A percentile compares a stretch with the other conserved stretches of the same genome.
These are phyloP conservation scores for Coccomyxa sp. DNA, from an alignment of 139 green algal genomes.

Conservation along the genomic window DNA sequence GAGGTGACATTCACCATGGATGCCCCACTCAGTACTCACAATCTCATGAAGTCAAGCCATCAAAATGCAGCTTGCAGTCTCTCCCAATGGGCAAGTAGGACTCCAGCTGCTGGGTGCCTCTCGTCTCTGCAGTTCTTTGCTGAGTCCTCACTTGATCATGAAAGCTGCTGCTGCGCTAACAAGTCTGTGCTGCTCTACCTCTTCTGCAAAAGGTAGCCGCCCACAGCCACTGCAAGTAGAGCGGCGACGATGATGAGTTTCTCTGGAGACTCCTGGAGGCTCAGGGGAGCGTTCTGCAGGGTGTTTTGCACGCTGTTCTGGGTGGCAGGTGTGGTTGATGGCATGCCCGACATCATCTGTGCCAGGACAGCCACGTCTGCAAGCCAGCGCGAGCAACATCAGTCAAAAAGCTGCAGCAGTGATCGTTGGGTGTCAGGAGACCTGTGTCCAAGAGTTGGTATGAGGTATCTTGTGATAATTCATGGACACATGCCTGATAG, in stretches of 20 bases:
- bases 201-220: background rate
- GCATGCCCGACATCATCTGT: background rate
- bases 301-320: background rate
- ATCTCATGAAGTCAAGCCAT: too few species aligned
- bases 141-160: background rate
- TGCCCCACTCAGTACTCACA: too few species aligned
- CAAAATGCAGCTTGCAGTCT: too few species aligned
- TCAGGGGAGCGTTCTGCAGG: background rate
- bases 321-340: background rate
- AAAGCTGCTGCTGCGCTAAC: background rate
- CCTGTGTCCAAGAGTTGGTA: background rate
- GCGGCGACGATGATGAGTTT: background rate
- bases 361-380: background rate
- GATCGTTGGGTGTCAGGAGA: background rate
- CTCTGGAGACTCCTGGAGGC: background rate
- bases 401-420: background rate
- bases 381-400: background rate
- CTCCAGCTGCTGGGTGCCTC: too few species aligned
- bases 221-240: background rate
- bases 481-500: background rate
- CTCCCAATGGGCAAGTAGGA: too few species aligned
- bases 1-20: too few species aligned
- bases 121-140: too few species aligned
- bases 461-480: background rate
- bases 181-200: too few species aligned